A percentile compares a stretch with the other conserved stretches of the same genome.
Conservation (phyloP, 176 grass and related monocot genomes). For the Puccinellia tenuiflora region DNA sequence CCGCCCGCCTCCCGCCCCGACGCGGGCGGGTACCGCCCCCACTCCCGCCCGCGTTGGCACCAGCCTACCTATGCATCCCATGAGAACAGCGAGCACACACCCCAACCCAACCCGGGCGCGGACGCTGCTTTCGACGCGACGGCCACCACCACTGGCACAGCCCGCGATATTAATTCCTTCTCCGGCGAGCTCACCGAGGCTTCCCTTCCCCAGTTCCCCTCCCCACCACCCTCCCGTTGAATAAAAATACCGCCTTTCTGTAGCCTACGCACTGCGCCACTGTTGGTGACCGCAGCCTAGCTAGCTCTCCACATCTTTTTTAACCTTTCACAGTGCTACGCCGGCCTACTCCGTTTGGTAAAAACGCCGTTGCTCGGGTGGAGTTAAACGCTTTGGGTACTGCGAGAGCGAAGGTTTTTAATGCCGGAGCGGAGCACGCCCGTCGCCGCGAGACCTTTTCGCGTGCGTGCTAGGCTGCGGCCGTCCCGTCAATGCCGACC, state of each 20-base stretch:
- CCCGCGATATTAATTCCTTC: constrained; percentile 2
- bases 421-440: neutral
- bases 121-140: neutral
- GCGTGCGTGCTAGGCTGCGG: neutral
- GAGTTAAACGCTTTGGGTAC: neutral
- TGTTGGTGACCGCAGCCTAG: neutral
- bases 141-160: neutral
- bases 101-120: neutral
- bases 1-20: too few species aligned
- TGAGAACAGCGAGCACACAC: neutral
- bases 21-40: too few species aligned
- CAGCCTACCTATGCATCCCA: too few species aligned
- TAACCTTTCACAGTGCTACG: neutral
- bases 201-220: neutral
- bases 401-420: neutral
- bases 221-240: neutral
- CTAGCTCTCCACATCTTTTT: neutral
- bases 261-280: constrained; percentile 1
- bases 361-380: neutral
- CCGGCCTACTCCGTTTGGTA: neutral
- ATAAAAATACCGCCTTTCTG: constrained; percentile 13
- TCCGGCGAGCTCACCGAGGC: neutral
- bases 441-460: neutral
- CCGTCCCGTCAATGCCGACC: neutral
- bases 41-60: too few species aligned